Evolutionary conservation across 352 stramenopile genomes (phyloP).

Genomic region (Globisporangium irregulare): DNA sequence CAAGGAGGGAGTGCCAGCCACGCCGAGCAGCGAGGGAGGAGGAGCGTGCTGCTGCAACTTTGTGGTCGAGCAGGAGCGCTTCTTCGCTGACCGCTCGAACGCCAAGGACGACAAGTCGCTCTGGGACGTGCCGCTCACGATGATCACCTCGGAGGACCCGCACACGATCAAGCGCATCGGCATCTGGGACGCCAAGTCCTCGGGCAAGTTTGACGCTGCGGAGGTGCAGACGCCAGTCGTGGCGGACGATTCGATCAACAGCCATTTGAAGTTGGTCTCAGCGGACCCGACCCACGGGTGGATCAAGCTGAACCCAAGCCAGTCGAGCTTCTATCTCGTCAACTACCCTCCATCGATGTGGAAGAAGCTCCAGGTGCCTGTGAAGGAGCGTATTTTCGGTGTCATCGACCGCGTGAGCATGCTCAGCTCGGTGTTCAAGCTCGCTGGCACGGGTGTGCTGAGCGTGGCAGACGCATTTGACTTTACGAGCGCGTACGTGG

Average conservation of each 20-base stretch:
- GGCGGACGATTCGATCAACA: slow-evolving; percentile 84
- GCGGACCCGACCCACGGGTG: slow-evolving; percentile 49
- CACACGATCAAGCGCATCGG: slow-evolving; percentile 45
- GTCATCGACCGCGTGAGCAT: slow-evolving; percentile 91
- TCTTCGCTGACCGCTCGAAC: slow-evolving; percentile 87
- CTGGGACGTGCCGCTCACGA: slow-evolving; percentile 88
- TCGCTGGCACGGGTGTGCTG: slow-evolving; percentile 67
- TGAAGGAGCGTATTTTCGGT: slow-evolving; percentile 47
- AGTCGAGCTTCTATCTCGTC: slow-evolving; percentile 94
- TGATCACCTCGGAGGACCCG: slow-evolving; percentile 46
- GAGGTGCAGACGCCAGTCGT: slow-evolving; percentile 37
- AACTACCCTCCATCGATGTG: slow-evolving; percentile 90
- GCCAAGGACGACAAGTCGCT: slow-evolving; percentile 61
- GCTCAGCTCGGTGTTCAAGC: slow-evolving; percentile 90
- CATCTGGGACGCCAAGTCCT: slow-evolving; percentile 69
- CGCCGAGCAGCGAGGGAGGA: slow-evolving; percentile 11
- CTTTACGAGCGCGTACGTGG: slow-evolving; percentile 52
- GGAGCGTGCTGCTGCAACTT: slow-evolving; percentile 46
- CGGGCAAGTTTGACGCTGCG: slow-evolving; percentile 1
- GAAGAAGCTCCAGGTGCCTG: slow-evolving; percentile 63
- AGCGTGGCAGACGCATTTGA: slow-evolving; percentile 51
- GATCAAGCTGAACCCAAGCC: slow-evolving; percentile 96
- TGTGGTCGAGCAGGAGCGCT: slow-evolving; percentile 89
- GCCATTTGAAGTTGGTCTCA: slow-evolving; percentile 58
- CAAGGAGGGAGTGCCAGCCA: slow-evolving; percentile 18